These are phyloP conservation scores for Ceratocystis alfenasii DNA, from an alignment of 2,329 filamentous ascomycete genomes.

Conservation along the genomic window DNA sequence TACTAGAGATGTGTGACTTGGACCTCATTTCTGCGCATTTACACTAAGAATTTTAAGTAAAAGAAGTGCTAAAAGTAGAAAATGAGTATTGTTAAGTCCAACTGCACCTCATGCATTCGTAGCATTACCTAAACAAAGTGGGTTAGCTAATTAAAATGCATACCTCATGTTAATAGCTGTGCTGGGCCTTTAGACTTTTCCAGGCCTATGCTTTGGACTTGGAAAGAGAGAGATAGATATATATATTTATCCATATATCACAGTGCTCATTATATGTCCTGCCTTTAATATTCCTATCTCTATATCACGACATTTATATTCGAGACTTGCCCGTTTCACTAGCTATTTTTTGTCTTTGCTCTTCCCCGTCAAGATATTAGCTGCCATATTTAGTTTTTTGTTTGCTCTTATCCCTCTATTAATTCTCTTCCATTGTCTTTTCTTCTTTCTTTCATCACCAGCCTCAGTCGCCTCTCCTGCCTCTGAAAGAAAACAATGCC, in stretches of 20 bases:
- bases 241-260: background rate
- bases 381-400: background rate
- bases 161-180: background rate
- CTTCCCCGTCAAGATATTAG: background rate
- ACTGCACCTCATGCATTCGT: too few species aligned
- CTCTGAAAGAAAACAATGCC: background rate
- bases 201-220: background rate
- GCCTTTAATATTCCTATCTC: background rate
- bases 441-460: background rate
- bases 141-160: too few species aligned
- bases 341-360: background rate
- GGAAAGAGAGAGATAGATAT: background rate
- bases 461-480: background rate
- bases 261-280: background rate
- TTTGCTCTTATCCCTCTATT: background rate
- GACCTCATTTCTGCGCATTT: too few species aligned
- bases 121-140: too few species aligned
- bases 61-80: too few species aligned
- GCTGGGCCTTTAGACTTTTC: background rate
- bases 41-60: too few species aligned
- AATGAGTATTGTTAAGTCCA: too few species aligned
- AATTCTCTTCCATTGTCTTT: background rate
- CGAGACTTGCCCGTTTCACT: background rate
- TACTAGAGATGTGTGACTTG: too few species aligned
- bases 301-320: conserved; percentile 4